Evolutionary conservation across 352 stramenopile genomes (phyloP).

Genomic region (Phytophthora agathidicida): DNA sequence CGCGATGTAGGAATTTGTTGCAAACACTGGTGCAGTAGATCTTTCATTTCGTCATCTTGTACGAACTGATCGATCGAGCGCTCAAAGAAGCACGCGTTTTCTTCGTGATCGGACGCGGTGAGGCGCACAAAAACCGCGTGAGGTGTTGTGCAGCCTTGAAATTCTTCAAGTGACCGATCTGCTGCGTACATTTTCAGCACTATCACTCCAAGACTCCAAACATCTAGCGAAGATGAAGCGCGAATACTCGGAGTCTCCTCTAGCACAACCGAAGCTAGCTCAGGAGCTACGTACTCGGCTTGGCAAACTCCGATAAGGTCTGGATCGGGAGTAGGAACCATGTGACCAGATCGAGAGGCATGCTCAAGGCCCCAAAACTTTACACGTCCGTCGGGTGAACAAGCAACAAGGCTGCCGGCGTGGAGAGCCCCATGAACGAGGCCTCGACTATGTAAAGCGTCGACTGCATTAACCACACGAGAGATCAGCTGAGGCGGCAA

Average conservation of each 20-base stretch:
- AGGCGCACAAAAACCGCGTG: conserved; percentile 46
- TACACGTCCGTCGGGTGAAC: conserved; percentile 39
- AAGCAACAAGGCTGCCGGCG: conserved; percentile 45
- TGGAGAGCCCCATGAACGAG: conserved; percentile 64
- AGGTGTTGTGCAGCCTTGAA: conserved; percentile 38
- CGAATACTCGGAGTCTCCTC: conserved; percentile 21
- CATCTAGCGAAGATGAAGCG: conserved; percentile 48
- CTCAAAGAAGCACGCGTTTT: conserved; percentile 44
- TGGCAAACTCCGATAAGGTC: conserved; percentile 17
- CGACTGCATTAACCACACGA: conserved; percentile 42
- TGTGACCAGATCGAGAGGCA: conserved; percentile 34
- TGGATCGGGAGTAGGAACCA: conserved; percentile 4
- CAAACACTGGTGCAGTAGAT: conserved; percentile 52
- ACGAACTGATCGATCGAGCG: conserved; percentile 58
- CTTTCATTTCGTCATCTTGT: conserved; percentile 45
- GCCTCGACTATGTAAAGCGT: conserved; percentile 49
- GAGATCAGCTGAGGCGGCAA: conserved; percentile 42
- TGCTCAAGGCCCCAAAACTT: conserved; percentile 64
- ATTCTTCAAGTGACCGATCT: conserved; percentile 54
- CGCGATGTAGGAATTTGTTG: conserved; percentile 39
- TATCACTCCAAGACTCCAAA: conserved; percentile 67
- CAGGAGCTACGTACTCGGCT: conserved; percentile 51
- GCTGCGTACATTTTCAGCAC: conserved; percentile 63
- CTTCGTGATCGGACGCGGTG: conserved; percentile 8
- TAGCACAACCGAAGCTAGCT: conserved; percentile 51